These are phyloP conservation scores for Blastobotrys serpentis DNA, from an alignment of 1,139 yeast species.

Conservation along the genomic window DNA sequence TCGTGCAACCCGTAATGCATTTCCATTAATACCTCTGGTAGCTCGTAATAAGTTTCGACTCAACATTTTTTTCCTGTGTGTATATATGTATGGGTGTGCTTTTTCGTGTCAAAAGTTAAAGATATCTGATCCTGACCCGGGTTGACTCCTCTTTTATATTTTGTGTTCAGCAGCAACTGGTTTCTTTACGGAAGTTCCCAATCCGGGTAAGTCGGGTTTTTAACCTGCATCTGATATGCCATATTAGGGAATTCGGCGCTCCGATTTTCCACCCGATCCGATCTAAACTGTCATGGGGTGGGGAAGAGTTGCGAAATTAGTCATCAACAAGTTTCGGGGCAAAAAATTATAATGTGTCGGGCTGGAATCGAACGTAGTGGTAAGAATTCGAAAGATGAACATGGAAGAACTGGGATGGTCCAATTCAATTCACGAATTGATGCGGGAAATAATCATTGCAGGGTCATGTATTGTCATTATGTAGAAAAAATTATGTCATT, in stretches of 20 bases:
- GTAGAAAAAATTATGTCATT: too few relatives aligned
- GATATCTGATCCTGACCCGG: slow-evolving; percentile 5
- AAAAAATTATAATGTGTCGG: too few relatives aligned
- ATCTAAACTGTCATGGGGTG: neutral
- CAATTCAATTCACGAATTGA: too few relatives aligned
- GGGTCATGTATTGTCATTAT: neutral
- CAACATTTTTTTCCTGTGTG: neutral
- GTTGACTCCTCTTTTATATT: neutral
- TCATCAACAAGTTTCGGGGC: neutral
- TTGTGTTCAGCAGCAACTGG: neutral
- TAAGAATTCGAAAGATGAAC: too few relatives aligned
- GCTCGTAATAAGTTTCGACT: slow-evolving; percentile 1
- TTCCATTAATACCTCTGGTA: neutral
- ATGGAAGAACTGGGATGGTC: too few relatives aligned
- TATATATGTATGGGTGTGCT: neutral
- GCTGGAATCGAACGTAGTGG: too few relatives aligned
- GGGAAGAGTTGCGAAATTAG: neutral
- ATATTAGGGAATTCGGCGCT: neutral
- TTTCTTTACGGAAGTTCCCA: neutral
- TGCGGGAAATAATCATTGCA: too few relatives aligned
- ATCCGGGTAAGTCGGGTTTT: neutral
- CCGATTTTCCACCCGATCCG: neutral
- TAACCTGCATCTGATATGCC: slow-evolving; percentile 1
- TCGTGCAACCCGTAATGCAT: slow-evolving; percentile 3
- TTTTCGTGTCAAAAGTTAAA: too few relatives aligned